Evolutionary conservation across 345 rosid species (phyloP), one percentile per base, ranked within the genome.

Genomic region (Draba incana): DNA sequence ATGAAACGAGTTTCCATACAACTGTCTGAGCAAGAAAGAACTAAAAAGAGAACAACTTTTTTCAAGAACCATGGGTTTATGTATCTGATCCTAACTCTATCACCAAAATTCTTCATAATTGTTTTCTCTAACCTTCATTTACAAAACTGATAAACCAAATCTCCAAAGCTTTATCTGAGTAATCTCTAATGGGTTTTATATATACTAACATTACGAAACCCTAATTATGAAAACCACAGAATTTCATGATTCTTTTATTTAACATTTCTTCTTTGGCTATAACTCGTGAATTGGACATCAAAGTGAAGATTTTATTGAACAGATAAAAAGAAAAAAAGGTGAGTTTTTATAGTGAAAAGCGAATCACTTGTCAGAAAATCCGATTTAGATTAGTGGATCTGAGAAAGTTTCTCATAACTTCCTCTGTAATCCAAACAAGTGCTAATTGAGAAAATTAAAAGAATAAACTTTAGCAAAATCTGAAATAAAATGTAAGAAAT

Each of bases 131-230:
- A n/a, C 30, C 5, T 46, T 20, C 20, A 10, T 7, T 10, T 12
- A 68, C 57, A 57, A 38, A 54, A 38, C 59, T 51, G 10, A 37
- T 8, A n/a, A 24, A 30, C 11, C 73, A 60, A 30, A 11, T 20
- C 20, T 20, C 20, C 20, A 20, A 20, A 20, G 20, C 20, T 20
- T 20, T 20, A 20, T 20, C 20, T 45, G 43, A 15, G 51, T 15
- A 5, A 67, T 37, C 43, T 50, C n/a, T 23, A 35, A 25, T 2
- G 39, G 6, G 15, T 24, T 48, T 10, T 10, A 48, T 33, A 4
- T 6, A 60, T 14, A 50, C 8, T 57, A 41, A 71, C 75, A 85
- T 69, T 81, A 82, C 81, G 39, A 63, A 41, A 62, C 71, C 59
- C 79, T 44, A 24, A 23, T 3, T 20, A 7, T 44, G 3, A 60